phyloP scores from a whole-genome alignment of 1,284 basidiomycete species.

The Pisolithus thermaeus region DNA sequence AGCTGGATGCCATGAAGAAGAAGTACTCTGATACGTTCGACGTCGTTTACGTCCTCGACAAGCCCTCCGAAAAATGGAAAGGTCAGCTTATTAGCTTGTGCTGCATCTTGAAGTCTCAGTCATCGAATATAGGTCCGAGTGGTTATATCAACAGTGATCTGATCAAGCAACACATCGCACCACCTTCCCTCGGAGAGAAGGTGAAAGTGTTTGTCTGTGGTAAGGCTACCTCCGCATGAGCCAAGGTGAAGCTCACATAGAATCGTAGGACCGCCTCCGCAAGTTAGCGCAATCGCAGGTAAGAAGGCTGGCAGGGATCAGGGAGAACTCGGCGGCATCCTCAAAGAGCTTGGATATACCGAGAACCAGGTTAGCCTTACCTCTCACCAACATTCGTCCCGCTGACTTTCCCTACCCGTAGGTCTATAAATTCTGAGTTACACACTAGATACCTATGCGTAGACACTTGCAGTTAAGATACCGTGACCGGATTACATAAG shows the following conservation, averaged over 20 bases:
- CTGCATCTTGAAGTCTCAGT: not conserved
- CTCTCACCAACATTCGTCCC: not conserved
- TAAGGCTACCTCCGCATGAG: constrained; percentile 24
- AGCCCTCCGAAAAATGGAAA: constrained; percentile 65
- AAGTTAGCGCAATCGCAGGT: constrained; percentile 76
- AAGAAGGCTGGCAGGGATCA: constrained; percentile 75
- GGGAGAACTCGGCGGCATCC: constrained; percentile 74
- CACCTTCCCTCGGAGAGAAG: constrained; percentile 69
- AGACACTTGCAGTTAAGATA: constrained; percentile 2
- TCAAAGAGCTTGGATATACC: constrained; percentile 86
- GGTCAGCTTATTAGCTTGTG: constrained; percentile 37
- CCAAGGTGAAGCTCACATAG: constrained; percentile 1
- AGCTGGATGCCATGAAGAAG: constrained; percentile 73
- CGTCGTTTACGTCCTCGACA: constrained; percentile 85
- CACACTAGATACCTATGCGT: not conserved
- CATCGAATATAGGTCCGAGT: constrained; percentile 40
- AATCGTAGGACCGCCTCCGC: constrained; percentile 70
- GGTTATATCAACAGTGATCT: constrained; percentile 74
- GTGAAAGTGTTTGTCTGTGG: constrained; percentile 90
- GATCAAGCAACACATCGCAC: constrained; percentile 68
- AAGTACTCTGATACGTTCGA: constrained; percentile 71
- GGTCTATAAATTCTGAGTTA: constrained; percentile 53
- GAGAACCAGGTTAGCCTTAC: constrained; percentile 60
- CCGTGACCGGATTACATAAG: constrained; percentile 31
- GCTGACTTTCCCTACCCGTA: constrained; percentile 21